Evolutionary conservation across 2,329 filamentous ascomycete genomes (phyloP).

Genomic region (Fusarium sp.): DNA sequence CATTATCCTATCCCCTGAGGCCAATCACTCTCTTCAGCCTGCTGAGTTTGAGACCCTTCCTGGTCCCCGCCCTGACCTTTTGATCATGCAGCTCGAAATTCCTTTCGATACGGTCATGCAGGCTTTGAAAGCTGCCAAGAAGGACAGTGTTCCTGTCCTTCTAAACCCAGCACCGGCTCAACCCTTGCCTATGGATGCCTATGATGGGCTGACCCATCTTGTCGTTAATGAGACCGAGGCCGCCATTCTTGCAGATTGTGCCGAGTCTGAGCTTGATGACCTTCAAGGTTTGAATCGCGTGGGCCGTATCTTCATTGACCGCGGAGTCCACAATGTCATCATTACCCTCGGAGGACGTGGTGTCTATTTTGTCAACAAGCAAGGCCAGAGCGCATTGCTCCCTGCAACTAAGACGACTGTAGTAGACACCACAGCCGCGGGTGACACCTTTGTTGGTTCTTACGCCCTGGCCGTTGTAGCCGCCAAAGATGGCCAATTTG

Average conservation of each 20-base stretch:
- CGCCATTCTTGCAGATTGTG: slow-evolving; percentile 73
- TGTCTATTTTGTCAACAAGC: slow-evolving; percentile 72
- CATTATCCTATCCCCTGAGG: slow-evolving; percentile 79
- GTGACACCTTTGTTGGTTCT: slow-evolving; percentile 92
- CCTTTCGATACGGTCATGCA: slow-evolving; percentile 74
- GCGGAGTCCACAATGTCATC: slow-evolving; percentile 81
- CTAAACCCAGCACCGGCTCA: slow-evolving; percentile 89
- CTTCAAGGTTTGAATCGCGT: slow-evolving; percentile 61
- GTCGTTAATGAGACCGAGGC: slow-evolving; percentile 95
- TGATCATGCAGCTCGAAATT: slow-evolving; percentile 85
- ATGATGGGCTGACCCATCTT: slow-evolving; percentile 77
- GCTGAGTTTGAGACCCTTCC: slow-evolving; percentile 53
- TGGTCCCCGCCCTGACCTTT: slow-evolving; percentile 65
- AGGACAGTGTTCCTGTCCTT: slow-evolving; percentile 70
- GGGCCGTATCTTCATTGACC: slow-evolving; percentile 70
- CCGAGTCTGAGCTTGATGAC: slow-evolving; percentile 62
- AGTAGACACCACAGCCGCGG: slow-evolving; percentile 92
- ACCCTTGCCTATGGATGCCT: slow-evolving; percentile 74
- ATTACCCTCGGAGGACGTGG: slow-evolving; percentile 87
- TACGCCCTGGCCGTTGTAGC: slow-evolving; percentile 81
- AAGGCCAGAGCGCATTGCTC: slow-evolving; percentile 61
- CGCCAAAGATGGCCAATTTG: slow-evolving; percentile 55
- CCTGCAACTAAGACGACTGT: slow-evolving; percentile 78
- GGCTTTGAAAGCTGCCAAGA: slow-evolving; percentile 65
- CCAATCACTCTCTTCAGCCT: slow-evolving; percentile 68